phyloP scores from a whole-genome alignment of 306 rosid species.

The Trichosanthes cucumerina region DNA sequence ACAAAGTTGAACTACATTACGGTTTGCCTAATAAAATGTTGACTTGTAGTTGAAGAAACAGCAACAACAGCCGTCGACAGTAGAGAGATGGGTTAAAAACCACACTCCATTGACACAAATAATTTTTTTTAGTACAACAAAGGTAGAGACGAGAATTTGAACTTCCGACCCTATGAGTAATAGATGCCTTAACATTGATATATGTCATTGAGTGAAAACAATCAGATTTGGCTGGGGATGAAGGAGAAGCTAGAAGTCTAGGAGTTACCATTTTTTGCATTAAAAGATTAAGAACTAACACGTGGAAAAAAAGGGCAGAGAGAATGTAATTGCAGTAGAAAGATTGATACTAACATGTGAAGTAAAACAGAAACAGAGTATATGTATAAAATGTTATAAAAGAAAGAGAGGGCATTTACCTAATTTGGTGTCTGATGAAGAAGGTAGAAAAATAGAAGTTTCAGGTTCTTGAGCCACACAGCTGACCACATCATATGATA shows the following conservation, averaged over 20 bases:
- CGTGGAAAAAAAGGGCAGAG: background rate
- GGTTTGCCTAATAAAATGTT: background rate
- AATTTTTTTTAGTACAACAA: too few relatives aligned
- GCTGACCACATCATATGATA: conserved; percentile 52
- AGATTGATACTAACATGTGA: background rate
- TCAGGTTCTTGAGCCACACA: conserved; percentile 33
- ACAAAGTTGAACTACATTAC: background rate
- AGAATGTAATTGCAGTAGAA: background rate
- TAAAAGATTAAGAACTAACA: background rate
- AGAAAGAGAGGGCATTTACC: conserved; percentile 29
- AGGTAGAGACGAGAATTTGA: too few relatives aligned
- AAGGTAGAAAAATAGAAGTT: conserved; percentile 49
- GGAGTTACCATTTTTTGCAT: background rate
- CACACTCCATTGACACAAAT: too few relatives aligned
- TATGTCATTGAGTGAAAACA: background rate
- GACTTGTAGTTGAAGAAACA: background rate
- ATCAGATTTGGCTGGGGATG: background rate
- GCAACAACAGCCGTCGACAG: background rate
- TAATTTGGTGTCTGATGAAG: conserved; percentile 38
- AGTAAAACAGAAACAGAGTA: background rate
- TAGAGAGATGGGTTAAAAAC: too few relatives aligned
- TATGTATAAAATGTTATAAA: background rate
- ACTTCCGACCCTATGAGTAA: too few relatives aligned
- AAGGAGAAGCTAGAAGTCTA: background rate
- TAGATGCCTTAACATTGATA: too few relatives aligned